Evolutionary conservation across 768 basidiomycete genomes (phyloP).

Genomic region (Coprinopsis cinerea): DNA sequence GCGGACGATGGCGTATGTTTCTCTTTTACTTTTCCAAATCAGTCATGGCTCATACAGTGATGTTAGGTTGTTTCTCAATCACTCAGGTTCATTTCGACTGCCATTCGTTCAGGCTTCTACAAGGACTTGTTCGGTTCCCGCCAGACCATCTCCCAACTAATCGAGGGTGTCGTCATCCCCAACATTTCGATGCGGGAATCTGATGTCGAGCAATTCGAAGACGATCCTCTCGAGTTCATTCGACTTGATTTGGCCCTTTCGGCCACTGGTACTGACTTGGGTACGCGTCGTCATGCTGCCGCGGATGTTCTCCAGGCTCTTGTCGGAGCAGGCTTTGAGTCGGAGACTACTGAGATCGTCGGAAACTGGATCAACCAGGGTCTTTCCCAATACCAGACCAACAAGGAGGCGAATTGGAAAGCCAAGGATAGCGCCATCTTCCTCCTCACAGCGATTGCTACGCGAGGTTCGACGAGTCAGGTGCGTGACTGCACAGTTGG

Average conservation of each 20-base stretch:
- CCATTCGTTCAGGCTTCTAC: slow-evolving; percentile 85
- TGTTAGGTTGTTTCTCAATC: slow-evolving; percentile 82
- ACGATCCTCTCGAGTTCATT: slow-evolving; percentile 94
- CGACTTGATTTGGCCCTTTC: slow-evolving; percentile 77
- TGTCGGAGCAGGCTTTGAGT: slow-evolving; percentile 73
- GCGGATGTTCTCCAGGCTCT: slow-evolving; percentile 94
- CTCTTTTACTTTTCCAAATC: slow-evolving; percentile 1
- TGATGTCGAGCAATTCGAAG: slow-evolving; percentile 94
- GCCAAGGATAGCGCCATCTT: slow-evolving; percentile 93
- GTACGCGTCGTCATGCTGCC: slow-evolving; percentile 88
- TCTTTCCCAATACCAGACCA: slow-evolving; percentile 59
- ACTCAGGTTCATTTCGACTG: slow-evolving; percentile 84
- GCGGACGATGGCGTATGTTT: slow-evolving; percentile 66
- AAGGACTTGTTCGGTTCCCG: slow-evolving; percentile 71
- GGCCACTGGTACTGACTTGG: slow-evolving; percentile 55
- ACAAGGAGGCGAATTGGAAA: slow-evolving; percentile 69
- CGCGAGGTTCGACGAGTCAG: slow-evolving; percentile 80
- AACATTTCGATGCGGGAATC: slow-evolving; percentile 85
- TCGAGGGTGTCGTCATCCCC: slow-evolving; percentile 90
- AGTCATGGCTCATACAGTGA: background rate
- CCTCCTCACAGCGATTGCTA: slow-evolving; percentile 89
- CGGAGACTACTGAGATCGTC: slow-evolving; percentile 83
- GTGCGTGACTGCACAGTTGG: slow-evolving; percentile 32
- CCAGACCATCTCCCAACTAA: slow-evolving; percentile 77
- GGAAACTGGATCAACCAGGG: slow-evolving; percentile 78